These are phyloP conservation scores for Rusavskia elegans DNA, from an alignment of 495 filamentous ascomycete species.

Conservation along the genomic window DNA sequence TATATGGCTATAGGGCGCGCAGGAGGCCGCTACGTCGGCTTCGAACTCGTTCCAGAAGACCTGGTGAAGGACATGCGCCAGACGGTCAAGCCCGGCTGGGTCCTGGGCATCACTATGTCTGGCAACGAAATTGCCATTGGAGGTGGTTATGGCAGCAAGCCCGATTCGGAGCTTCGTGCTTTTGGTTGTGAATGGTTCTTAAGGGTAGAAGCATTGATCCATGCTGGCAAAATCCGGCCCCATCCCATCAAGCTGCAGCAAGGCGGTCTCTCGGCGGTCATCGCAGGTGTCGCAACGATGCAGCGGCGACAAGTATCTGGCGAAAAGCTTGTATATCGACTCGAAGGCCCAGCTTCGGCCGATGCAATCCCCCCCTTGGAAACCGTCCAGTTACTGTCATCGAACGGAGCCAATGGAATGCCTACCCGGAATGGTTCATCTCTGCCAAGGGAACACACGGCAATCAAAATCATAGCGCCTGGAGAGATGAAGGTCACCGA, in stretches of 20 bases:
- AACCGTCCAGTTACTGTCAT: too few relatives aligned
- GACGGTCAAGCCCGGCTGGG: conserved; percentile 10
- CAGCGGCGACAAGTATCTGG: conserved; percentile 5
- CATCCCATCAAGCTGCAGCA: conserved; percentile 15
- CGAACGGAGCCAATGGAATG: too few relatives aligned
- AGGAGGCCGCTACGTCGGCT: conserved; percentile 22
- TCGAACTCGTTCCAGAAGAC: conserved; percentile 8
- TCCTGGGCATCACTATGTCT: conserved; percentile 18
- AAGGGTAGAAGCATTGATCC: conserved; percentile 13
- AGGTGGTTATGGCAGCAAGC: conserved; percentile 8
- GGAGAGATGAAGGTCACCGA: too few relatives aligned
- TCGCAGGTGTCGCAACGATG: conserved; percentile 14
- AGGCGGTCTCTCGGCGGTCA: conserved; percentile 14
- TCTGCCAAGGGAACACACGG: too few relatives aligned
- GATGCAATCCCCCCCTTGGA: too few relatives aligned
- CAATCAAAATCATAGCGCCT: too few relatives aligned
- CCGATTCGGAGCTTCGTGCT: conserved; percentile 9
- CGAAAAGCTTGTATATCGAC: conserved; percentile 12
- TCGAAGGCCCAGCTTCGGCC: too few relatives aligned
- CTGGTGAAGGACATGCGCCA: background rate
- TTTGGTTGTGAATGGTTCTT: conserved; percentile 4
- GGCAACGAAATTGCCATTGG: conserved; percentile 14
- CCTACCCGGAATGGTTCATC: too few relatives aligned
- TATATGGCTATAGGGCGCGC: conserved; percentile 20
- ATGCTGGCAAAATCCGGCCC: conserved; percentile 11